phyloP scores from a whole-genome alignment of 1,284 basidiomycete species.

The Binderoboletus segoi region DNA sequence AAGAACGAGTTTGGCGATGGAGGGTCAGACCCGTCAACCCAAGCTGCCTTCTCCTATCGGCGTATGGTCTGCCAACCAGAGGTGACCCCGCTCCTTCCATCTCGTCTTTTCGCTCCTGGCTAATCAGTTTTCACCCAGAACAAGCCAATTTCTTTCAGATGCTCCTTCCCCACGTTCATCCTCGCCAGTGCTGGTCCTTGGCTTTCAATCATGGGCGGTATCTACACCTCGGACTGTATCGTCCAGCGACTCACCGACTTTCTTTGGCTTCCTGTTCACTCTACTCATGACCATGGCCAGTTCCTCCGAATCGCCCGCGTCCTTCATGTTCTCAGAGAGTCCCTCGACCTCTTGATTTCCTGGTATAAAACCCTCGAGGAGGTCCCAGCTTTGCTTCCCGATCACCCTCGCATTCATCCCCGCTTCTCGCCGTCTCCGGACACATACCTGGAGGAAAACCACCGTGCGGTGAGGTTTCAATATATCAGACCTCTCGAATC shows the following conservation, averaged over 20 bases:
- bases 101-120: background rate
- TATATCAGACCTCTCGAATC: constrained; percentile 10
- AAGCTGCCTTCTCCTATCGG: constrained; percentile 13
- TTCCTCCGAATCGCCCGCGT: constrained; percentile 1
- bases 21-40: constrained; percentile 17
- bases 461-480: background rate
- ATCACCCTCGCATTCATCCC: background rate
- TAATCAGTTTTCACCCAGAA: background rate
- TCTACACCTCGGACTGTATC: constrained; percentile 6
- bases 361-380: constrained; percentile 16
- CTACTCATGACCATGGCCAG: constrained; percentile 8
- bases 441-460: background rate
- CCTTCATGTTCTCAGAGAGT: constrained; percentile 19
- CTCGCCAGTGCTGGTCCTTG: constrained; percentile 15
- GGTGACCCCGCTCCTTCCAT: constrained; percentile 1
- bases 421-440: constrained; percentile 22
- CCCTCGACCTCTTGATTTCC: background rate
- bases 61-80: background rate
- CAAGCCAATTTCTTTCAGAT: background rate
- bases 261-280: constrained; percentile 19
- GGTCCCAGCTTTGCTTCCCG: background rate
- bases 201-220: constrained; percentile 17
- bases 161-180: constrained; percentile 11
- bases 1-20: constrained; percentile 8
- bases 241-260: constrained; percentile 22